A percentile compares a stretch with the other conserved stretches of the same genome.
phyloP scores from a whole-genome alignment of 306 rosid genomes.

The Gillenia trifoliata region DNA sequence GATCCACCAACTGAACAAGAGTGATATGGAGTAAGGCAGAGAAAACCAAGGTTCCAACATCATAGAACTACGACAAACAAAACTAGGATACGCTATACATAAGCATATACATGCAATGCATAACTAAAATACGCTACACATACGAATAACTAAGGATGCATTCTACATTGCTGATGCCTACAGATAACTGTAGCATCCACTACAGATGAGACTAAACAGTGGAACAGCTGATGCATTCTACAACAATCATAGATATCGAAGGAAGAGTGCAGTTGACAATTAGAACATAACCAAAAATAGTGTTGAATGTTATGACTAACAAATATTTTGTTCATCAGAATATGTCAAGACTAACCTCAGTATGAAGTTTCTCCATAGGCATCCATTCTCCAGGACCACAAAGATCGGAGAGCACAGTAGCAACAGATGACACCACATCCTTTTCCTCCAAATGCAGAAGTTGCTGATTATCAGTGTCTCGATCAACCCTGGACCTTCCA shows the following conservation, averaged over 20 bases:
- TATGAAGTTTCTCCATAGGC: conserved; percentile 97
- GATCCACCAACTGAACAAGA: conserved; percentile 71
- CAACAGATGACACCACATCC: conserved; percentile 99
- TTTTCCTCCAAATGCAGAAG: conserved; percentile 89
- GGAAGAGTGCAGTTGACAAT: background rate
- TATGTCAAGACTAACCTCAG: conserved; percentile 56
- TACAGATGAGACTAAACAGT: background rate
- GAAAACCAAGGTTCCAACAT: background rate
- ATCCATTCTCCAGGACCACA: conserved; percentile 99
- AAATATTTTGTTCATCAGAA: background rate
- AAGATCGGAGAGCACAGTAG: conserved; percentile 90
- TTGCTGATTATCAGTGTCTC: conserved; percentile 85
- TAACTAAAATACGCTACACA: background rate
- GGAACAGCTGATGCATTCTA: background rate
- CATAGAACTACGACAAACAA: background rate
- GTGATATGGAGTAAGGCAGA: background rate
- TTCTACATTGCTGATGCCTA: background rate
- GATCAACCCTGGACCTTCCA: conserved; percentile 81
- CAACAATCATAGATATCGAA: background rate
- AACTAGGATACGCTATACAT: background rate
- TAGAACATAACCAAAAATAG: background rate
- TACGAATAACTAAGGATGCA: background rate
- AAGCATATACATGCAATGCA: background rate
- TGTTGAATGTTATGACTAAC: background rate
- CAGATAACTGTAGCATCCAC: background rate